These are phyloP conservation scores for Pseudocercospora macadamiae DNA, from an alignment of 2,329 filamentous ascomycete genomes.

Conservation along the genomic window DNA sequence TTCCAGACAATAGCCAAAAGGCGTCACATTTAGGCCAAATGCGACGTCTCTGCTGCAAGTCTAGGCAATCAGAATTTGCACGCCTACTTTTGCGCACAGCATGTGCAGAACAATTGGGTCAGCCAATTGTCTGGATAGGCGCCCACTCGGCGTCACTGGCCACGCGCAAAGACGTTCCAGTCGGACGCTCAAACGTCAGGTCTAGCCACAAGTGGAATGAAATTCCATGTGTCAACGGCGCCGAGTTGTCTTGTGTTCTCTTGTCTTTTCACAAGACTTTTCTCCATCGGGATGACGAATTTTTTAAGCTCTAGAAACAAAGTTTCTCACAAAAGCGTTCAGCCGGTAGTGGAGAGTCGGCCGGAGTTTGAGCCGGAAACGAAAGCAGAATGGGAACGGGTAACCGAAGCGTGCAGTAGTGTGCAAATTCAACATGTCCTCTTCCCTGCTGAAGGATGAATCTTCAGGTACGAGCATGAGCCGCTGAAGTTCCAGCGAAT, in stretches of 20 bases:
- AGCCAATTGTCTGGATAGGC: background rate
- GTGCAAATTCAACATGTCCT: slow-evolving; percentile 1
- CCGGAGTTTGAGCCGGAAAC: background rate
- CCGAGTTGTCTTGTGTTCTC: background rate
- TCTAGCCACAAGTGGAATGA: background rate
- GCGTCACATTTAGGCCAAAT: background rate
- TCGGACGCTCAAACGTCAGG: background rate
- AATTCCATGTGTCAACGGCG: slow-evolving; percentile 3
- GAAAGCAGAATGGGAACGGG: background rate
- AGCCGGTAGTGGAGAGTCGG: background rate
- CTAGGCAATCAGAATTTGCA: background rate
- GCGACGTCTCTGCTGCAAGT: background rate
- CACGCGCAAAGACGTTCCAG: background rate
- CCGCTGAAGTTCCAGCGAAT: slow-evolving; percentile 3
- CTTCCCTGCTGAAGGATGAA: background rate
- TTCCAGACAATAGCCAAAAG: background rate
- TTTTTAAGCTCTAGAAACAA: background rate
- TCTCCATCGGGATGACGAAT: slow-evolving; percentile 2
- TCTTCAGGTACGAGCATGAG: slow-evolving; percentile 5
- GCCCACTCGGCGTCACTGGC: background rate
- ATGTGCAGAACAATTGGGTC: background rate
- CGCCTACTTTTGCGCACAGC: background rate
- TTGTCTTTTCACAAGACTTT: background rate
- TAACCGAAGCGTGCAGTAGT: background rate
- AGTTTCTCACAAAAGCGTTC: background rate